Evolutionary conservation across 148 eudicot species (phyloP).

Genomic region (Nepenthes gracilis): DNA sequence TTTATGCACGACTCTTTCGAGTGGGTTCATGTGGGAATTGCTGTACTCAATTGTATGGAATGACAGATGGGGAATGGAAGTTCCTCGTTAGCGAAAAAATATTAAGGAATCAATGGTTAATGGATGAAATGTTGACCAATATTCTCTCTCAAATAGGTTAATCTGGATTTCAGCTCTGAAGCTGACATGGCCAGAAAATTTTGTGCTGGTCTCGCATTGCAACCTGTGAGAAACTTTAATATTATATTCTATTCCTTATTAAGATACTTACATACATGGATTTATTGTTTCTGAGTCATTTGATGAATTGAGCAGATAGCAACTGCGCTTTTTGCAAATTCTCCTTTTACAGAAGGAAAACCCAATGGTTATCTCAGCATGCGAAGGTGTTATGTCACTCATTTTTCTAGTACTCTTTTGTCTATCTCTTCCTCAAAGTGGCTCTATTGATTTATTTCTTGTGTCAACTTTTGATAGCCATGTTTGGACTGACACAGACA

Average conservation of each 20-base stretch:
- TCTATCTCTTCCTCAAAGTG: slow-evolving; percentile 3
- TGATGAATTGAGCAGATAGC: slow-evolving; percentile 58
- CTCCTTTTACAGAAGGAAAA: slow-evolving; percentile 96
- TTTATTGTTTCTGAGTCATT: neutral
- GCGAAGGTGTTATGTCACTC: slow-evolving; percentile 51
- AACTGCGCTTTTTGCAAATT: slow-evolving; percentile 94
- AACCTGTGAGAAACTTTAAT: slow-evolving; percentile 59
- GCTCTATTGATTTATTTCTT: slow-evolving; percentile 7
- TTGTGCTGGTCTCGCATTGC: slow-evolving; percentile 93
- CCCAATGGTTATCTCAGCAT: slow-evolving; percentile 94
- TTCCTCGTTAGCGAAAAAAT: too few relatives aligned
- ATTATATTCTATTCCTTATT: slow-evolving; percentile 3
- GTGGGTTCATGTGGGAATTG: too few relatives aligned
- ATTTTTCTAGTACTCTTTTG: neutral
- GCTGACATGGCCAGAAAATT: slow-evolving; percentile 93
- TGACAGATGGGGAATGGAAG: too few relatives aligned
- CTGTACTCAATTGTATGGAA: too few relatives aligned
- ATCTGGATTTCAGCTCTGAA: slow-evolving; percentile 92
- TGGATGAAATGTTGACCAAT: slow-evolving; percentile 1
- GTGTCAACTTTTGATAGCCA: slow-evolving; percentile 40
- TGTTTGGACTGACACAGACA: slow-evolving; percentile 90
- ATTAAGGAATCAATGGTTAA: neutral
- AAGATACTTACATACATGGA: neutral
- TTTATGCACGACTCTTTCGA: too few relatives aligned
- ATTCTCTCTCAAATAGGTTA: slow-evolving; percentile 45